A percentile compares a stretch with the other conserved stretches of the same genome.
These are phyloP conservation scores for Mucor indicus DNA, from an alignment of 371 early-diverging fungal species.

Conservation along the genomic window DNA sequence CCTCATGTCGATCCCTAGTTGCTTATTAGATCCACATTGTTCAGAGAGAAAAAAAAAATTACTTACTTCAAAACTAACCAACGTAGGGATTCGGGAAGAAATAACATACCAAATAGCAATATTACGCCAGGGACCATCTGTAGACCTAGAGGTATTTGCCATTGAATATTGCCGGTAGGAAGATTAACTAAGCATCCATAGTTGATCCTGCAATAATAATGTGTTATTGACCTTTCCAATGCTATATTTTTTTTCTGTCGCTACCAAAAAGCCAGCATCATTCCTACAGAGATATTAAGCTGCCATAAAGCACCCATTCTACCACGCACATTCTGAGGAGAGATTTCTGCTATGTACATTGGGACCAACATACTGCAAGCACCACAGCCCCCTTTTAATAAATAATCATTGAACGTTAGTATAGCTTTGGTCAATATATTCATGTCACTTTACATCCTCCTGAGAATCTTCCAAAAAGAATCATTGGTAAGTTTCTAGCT, in stretches of 20 bases:
- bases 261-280: conserved; percentile 32
- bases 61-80: no score
- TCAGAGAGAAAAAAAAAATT: no score
- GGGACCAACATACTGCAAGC: conserved; percentile 57
- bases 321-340: conserved; percentile 77
- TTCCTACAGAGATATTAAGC: conserved; percentile 68
- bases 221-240: no score
- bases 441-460: conserved; percentile 60
- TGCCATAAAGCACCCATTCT: conserved; percentile 81
- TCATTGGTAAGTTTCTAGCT: conserved; percentile 51
- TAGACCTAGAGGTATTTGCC: conserved; percentile 72
- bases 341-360: conserved; percentile 83
- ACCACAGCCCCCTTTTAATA: conserved; percentile 12
- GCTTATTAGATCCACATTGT: no score
- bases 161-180: conserved; percentile 39
- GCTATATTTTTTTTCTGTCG: no score
- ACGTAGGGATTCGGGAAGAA: conserved; percentile 81
- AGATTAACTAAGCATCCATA: conserved; percentile 11
- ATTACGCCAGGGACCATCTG: conserved; percentile 73
- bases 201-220: conserved; percentile 10
- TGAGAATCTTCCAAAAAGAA: conserved; percentile 72
- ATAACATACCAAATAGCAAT: conserved; percentile 52
- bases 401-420: no score
- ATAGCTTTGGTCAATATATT: no score
- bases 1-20: no score